phyloP scores from a whole-genome alignment of 108 stramenopile genomes.

The Nitzschia inconspicua region DNA sequence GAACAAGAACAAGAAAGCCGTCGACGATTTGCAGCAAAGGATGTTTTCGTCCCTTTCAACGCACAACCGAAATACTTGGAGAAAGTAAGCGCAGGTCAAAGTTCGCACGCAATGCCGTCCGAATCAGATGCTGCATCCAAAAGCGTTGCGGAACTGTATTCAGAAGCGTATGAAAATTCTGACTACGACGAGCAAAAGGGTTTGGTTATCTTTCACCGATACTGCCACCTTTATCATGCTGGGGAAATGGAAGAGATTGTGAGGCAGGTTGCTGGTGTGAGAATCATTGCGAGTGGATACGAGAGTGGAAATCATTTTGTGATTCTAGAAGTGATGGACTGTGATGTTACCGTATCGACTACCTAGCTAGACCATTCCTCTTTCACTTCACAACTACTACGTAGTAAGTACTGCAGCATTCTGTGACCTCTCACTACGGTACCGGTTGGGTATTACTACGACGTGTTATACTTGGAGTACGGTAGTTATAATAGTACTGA shows the following conservation, averaged over 20 bases:
- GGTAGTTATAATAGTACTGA: too few species aligned
- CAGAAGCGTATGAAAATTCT: constrained; percentile 68
- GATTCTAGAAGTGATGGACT: constrained; percentile 43
- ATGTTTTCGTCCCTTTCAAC: constrained; percentile 98
- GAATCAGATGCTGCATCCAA: constrained; percentile 21
- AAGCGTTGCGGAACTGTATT: constrained; percentile 71
- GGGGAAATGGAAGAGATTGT: constrained; percentile 91
- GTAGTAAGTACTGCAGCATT: too few species aligned
- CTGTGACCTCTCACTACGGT: too few species aligned
- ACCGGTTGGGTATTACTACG: too few species aligned
- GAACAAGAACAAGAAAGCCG: constrained; percentile 85
- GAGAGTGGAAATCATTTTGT: constrained; percentile 85
- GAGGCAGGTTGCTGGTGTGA: constrained; percentile 34
- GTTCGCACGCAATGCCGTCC: not conserved
- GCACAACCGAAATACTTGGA: constrained; percentile 83
- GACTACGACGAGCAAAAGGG: constrained; percentile 84
- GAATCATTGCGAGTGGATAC: constrained; percentile 62
- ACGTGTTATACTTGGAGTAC: too few species aligned
- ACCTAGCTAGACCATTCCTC: too few species aligned
- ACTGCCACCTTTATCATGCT: constrained; percentile 94
- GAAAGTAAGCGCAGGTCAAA: constrained; percentile 17
- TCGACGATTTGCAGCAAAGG: constrained; percentile 83
- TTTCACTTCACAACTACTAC: too few species aligned
- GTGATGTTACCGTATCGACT: too few species aligned
- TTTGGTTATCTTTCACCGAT: constrained; percentile 92